These are phyloP conservation scores for Ottelia alismoides DNA, from an alignment of 106 monocot genomes.

Conservation along the genomic window DNA sequence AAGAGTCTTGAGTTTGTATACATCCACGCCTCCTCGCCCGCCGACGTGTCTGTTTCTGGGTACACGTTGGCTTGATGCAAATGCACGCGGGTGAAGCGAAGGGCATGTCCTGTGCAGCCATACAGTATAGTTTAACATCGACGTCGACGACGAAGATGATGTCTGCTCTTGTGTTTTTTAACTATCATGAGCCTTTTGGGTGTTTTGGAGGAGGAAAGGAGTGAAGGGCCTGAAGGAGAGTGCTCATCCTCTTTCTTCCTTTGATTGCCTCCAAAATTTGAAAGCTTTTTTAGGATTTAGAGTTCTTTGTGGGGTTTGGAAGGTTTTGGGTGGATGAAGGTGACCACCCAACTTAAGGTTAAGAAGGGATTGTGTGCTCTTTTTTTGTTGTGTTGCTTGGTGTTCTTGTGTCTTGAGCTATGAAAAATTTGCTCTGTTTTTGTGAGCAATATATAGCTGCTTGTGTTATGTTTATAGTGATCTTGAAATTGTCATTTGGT, in stretches of 20 bases:
- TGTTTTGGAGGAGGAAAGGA: slow-evolving; percentile 11
- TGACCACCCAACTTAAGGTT: no score
- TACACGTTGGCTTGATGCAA: slow-evolving; percentile 12
- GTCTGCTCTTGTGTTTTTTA: neutral
- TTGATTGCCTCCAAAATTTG: no score
- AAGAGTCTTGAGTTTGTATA: slow-evolving; percentile 22
- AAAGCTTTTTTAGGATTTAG: no score
- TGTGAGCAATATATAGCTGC: no score
- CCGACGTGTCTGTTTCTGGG: slow-evolving; percentile 13
- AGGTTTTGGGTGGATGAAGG: no score
- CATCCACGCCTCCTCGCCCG: slow-evolving; percentile 22
- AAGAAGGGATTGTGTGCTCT: no score
- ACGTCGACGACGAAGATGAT: neutral
- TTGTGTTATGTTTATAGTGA: no score
- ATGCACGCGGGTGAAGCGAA: neutral
- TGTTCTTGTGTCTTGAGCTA: no score
- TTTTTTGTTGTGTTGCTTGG: no score
- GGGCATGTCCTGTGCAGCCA: slow-evolving; percentile 1
- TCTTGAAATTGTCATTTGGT: no score
- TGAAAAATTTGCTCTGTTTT: no score
- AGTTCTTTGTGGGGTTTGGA: no score
- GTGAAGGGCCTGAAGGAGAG: slow-evolving; percentile 14
- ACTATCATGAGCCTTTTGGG: neutral
- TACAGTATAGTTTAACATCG: neutral
- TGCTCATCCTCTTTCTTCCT: slow-evolving; percentile 23